These are phyloP conservation scores for Fusarium paranaense DNA, from an alignment of 2,329 filamentous ascomycete species.

Conservation along the genomic window DNA sequence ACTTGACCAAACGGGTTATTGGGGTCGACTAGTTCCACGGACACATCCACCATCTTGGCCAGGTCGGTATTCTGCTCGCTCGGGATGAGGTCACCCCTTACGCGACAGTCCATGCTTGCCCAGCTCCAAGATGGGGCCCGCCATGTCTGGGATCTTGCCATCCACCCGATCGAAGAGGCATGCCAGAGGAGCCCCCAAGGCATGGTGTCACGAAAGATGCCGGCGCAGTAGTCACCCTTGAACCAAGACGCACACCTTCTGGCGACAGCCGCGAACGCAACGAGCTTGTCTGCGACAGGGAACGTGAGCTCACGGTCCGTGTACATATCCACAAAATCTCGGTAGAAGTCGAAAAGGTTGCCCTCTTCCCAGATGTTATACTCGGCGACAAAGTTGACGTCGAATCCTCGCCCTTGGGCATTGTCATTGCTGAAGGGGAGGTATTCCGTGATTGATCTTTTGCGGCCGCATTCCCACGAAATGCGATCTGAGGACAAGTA, in stretches of 20 bases:
- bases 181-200: constrained; percentile 10
- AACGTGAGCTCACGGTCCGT: neutral
- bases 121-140: constrained; percentile 15
- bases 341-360: neutral
- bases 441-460: neutral
- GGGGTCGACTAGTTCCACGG: neutral
- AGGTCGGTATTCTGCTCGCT: neutral
- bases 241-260: neutral
- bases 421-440: neutral
- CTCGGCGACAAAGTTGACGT: neutral
- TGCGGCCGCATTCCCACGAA: constrained; percentile 1
- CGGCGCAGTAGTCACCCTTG: constrained; percentile 7
- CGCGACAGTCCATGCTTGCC: constrained; percentile 1
- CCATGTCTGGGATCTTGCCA: neutral
- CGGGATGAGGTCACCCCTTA: neutral
- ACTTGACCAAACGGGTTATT: constrained; percentile 8
- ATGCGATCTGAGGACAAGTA: constrained; percentile 5
- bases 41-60: neutral
- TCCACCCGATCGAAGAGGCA: no score
- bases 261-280: constrained; percentile 3
- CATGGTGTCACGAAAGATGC: constrained; percentile 6
- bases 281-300: neutral
- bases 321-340: neutral
- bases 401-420: neutral
- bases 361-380: neutral